Conservation (phyloP, 2,329 filamentous ascomycete species). For the Cordyceps javanica region DNA sequence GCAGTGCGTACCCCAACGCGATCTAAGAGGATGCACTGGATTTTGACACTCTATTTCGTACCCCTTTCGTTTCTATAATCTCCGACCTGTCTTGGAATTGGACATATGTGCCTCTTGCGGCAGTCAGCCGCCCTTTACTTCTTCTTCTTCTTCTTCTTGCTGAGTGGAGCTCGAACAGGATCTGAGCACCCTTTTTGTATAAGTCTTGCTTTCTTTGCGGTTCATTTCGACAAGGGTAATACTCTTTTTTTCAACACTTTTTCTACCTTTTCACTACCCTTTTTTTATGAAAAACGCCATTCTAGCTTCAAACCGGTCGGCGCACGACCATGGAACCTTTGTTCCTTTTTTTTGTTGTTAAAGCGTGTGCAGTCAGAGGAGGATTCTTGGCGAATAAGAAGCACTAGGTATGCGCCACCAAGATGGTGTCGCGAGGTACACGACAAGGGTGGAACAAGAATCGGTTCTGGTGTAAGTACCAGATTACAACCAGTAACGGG, state of each 20-base stretch:
- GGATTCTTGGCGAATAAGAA: background rate
- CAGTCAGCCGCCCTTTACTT: too few relatives aligned
- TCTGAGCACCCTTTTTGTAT: slow-evolving; percentile 1
- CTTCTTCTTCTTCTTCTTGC: too few relatives aligned
- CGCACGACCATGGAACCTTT: background rate
- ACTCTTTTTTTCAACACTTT: background rate
- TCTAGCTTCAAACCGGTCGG: background rate
- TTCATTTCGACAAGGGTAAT: slow-evolving; percentile 7
- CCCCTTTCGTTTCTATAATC: slow-evolving; percentile 1
- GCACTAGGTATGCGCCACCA: background rate
- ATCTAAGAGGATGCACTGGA: slow-evolving; percentile 17
- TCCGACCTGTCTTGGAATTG: slow-evolving; percentile 3
- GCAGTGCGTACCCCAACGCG: slow-evolving; percentile 44
- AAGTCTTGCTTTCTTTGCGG: background rate
- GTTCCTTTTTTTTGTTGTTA: background rate
- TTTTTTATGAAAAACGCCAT: background rate
- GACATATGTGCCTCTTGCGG: background rate
- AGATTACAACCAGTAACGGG: background rate
- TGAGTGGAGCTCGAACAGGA: background rate
- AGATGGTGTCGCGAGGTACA: background rate
- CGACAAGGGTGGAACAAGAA: background rate
- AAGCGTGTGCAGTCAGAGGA: background rate
- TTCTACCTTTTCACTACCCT: too few relatives aligned
- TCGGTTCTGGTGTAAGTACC: background rate
- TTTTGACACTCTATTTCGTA: slow-evolving; percentile 3